These are phyloP conservation scores for Mycena albidolilacea DNA, from an alignment of 768 basidiomycete genomes.

Conservation along the genomic window DNA sequence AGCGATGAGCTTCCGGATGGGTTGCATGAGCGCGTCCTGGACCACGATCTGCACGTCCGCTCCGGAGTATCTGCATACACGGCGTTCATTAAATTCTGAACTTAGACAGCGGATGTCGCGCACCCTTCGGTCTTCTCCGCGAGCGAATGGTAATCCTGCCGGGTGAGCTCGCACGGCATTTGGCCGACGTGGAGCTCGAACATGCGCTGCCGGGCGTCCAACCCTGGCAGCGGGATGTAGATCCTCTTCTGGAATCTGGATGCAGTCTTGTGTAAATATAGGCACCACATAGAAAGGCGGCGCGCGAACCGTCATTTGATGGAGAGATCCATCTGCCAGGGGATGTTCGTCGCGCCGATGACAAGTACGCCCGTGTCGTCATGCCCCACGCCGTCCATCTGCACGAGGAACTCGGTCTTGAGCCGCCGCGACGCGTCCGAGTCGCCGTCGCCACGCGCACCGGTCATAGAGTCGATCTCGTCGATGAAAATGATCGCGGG, in stretches of 20 bases:
- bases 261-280: neutral
- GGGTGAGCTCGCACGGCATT: slow-evolving; percentile 78
- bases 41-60: slow-evolving; percentile 86
- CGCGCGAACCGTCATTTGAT: slow-evolving; percentile 79
- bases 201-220: slow-evolving; percentile 82
- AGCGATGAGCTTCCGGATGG: slow-evolving; percentile 84
- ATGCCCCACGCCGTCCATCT: slow-evolving; percentile 91
- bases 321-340: slow-evolving; percentile 86
- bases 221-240: slow-evolving; percentile 85
- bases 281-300: slow-evolving; percentile 26
- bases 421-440: slow-evolving; percentile 84
- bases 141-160: slow-evolving; percentile 72
- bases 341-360: slow-evolving; percentile 87
- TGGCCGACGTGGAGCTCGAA: slow-evolving; percentile 86
- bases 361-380: slow-evolving; percentile 87
- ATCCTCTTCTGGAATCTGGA: slow-evolving; percentile 85
- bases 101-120: slow-evolving; percentile 44
- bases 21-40: slow-evolving; percentile 88
- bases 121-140: slow-evolving; percentile 78
- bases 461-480: slow-evolving; percentile 86
- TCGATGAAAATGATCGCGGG: slow-evolving; percentile 91
- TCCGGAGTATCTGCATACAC: slow-evolving; percentile 66
- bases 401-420: slow-evolving; percentile 85
- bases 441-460: slow-evolving; percentile 84
- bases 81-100: neutral